Evolutionary conservation across 2,329 filamentous ascomycete species (phyloP).

Genomic region (Fusarium brevicatenulatum): DNA sequence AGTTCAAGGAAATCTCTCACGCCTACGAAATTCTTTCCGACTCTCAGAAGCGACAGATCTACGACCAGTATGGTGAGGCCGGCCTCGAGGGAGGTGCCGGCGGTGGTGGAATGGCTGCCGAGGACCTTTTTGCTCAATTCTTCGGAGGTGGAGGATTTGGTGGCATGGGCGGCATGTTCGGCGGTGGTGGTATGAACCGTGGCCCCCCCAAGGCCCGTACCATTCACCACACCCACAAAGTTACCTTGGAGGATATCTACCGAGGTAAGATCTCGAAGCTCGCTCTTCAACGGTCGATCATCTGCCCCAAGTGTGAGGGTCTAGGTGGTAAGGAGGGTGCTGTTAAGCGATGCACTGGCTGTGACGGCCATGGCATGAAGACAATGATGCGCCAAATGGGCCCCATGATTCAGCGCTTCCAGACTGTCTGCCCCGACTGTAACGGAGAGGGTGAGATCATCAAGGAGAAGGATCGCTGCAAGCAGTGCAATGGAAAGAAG

Average conservation of each 20-base stretch:
- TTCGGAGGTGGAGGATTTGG: slow-evolving; percentile 75
- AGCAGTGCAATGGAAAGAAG: slow-evolving; percentile 97
- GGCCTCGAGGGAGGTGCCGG: slow-evolving; percentile 89
- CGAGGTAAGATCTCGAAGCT: slow-evolving; percentile 97
- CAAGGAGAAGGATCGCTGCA: slow-evolving; percentile 97
- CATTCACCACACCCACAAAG: slow-evolving; percentile 98
- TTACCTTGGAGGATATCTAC: slow-evolving; percentile 97
- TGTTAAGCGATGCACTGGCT: slow-evolving; percentile 91
- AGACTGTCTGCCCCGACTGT: slow-evolving; percentile 98
- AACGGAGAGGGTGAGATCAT: slow-evolving; percentile 97
- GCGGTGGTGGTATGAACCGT: slow-evolving; percentile 72
- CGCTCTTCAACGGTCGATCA: slow-evolving; percentile 95
- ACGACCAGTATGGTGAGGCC: slow-evolving; percentile 98
- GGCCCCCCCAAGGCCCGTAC: slow-evolving; percentile 91
- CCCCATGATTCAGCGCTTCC: slow-evolving; percentile 99
- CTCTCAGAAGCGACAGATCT: slow-evolving; percentile 87
- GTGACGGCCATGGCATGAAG: slow-evolving; percentile 97
- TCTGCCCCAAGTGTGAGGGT: slow-evolving; percentile 94
- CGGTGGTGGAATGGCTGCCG: slow-evolving; percentile 88
- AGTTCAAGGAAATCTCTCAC: slow-evolving; percentile 97
- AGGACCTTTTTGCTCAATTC: slow-evolving; percentile 97
- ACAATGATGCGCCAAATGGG: slow-evolving; percentile 99
- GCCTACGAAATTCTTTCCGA: slow-evolving; percentile 97
- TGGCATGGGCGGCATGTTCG: slow-evolving; percentile 78
- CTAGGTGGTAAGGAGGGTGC: slow-evolving; percentile 96